Evolutionary conservation across 2,329 filamentous ascomycete species (phyloP).

Genomic region (Talaromyces albobiverticillius): DNA sequence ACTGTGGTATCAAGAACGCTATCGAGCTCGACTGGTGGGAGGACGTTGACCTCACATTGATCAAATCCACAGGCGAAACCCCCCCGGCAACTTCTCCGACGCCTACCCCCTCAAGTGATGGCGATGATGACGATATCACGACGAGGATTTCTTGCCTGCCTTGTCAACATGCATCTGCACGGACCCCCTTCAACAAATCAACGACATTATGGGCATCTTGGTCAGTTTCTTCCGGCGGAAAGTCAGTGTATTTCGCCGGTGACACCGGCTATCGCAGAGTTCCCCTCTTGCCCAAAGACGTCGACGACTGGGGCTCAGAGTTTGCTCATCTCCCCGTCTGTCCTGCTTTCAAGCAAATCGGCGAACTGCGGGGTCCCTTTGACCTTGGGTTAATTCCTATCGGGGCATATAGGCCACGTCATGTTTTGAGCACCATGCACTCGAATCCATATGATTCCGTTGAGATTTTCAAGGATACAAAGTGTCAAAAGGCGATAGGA

Average conservation of each 20-base stretch:
- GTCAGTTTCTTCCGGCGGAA: constrained; percentile 17
- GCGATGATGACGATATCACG: no score
- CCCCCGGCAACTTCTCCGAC: background rate
- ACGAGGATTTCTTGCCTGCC: constrained; percentile 13
- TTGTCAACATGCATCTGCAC: constrained; percentile 13
- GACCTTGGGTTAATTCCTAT: constrained; percentile 85
- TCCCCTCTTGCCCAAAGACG: constrained; percentile 54
- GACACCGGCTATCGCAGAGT: constrained; percentile 83
- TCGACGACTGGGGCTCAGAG: constrained; percentile 67
- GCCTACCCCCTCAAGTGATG: background rate
- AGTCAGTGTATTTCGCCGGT: constrained; percentile 22
- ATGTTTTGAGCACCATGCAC: constrained; percentile 72
- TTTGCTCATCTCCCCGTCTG: constrained; percentile 63
- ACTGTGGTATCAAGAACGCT: constrained; percentile 12
- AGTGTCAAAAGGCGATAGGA: constrained; percentile 68
- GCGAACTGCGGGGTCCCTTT: constrained; percentile 71
- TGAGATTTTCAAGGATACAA: constrained; percentile 78
- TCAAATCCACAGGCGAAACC: background rate
- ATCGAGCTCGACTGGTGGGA: constrained; percentile 18
- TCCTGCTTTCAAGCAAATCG: constrained; percentile 79
- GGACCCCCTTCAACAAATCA: constrained; percentile 11
- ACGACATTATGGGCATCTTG: constrained; percentile 18
- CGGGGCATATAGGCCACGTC: constrained; percentile 65
- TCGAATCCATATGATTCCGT: constrained; percentile 77
- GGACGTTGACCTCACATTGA: constrained; percentile 14